Conservation (phyloP, 1,139 yeast genomes). For the Saccharomyces hybrid region DNA sequence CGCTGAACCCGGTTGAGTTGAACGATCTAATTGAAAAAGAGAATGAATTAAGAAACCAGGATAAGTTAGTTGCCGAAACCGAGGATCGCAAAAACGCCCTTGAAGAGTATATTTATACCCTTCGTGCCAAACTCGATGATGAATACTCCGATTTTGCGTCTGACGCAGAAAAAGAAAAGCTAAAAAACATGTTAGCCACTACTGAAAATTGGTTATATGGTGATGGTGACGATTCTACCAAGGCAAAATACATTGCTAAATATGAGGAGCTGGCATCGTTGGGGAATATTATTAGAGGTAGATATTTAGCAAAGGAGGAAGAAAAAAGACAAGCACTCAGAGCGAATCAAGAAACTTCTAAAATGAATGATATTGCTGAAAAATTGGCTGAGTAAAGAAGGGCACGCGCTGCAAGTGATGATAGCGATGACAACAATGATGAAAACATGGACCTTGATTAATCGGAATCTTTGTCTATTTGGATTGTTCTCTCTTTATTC, state of each 20-base stretch:
- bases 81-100: constrained; percentile 98
- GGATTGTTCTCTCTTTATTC: neutral
- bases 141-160: constrained; percentile 83
- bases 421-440: constrained; percentile 30
- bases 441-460: constrained; percentile 9
- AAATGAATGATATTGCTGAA: constrained; percentile 83
- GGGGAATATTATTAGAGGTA: constrained; percentile 93
- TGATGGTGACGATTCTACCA: constrained; percentile 92
- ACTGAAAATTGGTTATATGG: constrained; percentile 98
- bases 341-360: constrained; percentile 82
- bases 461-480: neutral
- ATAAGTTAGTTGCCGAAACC: constrained; percentile 95
- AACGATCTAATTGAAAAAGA: constrained; percentile 70
- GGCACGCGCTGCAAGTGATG: constrained; percentile 32
- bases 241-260: constrained; percentile 96
- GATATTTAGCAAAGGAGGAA: constrained; percentile 90
- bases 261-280: constrained; percentile 93
- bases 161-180: constrained; percentile 79
- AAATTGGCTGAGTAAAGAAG: constrained; percentile 79
- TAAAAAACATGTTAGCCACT: constrained; percentile 64
- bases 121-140: constrained; percentile 95
- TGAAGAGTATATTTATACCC: constrained; percentile 96
- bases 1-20: constrained; percentile 54
- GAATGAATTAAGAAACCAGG: constrained; percentile 76
- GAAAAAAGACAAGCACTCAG: constrained; percentile 87